These are phyloP conservation scores for Linum tenue DNA, from an alignment of 345 rosid species.

Conservation along the genomic window DNA sequence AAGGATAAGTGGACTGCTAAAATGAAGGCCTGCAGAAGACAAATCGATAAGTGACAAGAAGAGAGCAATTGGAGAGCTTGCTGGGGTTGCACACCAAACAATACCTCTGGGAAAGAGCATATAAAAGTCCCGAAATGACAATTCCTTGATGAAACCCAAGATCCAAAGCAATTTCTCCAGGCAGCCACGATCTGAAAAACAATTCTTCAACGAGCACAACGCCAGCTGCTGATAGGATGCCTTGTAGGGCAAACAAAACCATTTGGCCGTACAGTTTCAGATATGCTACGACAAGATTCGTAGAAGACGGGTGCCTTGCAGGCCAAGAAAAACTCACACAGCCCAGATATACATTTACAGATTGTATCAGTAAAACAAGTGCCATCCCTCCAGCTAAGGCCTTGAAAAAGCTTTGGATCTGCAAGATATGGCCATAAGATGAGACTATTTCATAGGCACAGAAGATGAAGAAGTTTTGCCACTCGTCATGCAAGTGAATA, in stretches of 20 bases:
- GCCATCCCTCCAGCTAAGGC: constrained; percentile 58
- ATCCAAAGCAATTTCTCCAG: constrained; percentile 67
- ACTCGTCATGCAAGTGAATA: not conserved
- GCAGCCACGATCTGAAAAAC: constrained; percentile 82
- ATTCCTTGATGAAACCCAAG: constrained; percentile 67
- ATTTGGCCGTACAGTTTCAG: constrained; percentile 39
- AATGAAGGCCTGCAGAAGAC: not conserved
- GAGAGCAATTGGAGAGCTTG: not conserved
- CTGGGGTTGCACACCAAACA: not conserved
- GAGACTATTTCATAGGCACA: constrained; percentile 1
- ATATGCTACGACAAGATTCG: constrained; percentile 33
- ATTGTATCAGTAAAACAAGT: constrained; percentile 57
- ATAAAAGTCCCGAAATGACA: constrained; percentile 64
- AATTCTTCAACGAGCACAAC: constrained; percentile 75
- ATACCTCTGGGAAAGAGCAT: constrained; percentile 74
- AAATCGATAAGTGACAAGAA: not conserved
- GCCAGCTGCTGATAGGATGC: constrained; percentile 50
- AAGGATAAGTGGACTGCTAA: not conserved
- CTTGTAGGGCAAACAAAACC: constrained; percentile 40
- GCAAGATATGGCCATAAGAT: constrained; percentile 23
- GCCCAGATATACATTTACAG: constrained; percentile 49
- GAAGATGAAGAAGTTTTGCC: not conserved
- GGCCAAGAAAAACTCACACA: constrained; percentile 58
- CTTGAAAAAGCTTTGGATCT: constrained; percentile 45
- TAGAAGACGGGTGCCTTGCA: constrained; percentile 35